These are phyloP conservation scores for Uromyces viciae-fabae DNA, from an alignment of 1,284 basidiomycete genomes.

Conservation along the genomic window DNA sequence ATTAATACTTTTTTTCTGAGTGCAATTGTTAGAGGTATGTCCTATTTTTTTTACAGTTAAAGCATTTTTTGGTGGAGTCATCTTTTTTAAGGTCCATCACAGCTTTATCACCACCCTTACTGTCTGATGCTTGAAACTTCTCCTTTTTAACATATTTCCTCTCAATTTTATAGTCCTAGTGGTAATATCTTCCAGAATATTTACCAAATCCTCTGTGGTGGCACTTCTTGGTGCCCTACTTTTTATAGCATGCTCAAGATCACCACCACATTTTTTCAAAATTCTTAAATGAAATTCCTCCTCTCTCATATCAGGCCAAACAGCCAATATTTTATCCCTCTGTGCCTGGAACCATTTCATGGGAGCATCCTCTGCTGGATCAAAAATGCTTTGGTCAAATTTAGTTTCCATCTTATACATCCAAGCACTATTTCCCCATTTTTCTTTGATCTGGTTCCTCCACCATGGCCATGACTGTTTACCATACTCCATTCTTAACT, in stretches of 20 bases:
- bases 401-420: background rate
- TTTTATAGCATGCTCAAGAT: background rate
- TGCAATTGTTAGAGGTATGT: background rate
- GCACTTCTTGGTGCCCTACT: background rate
- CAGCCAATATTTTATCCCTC: background rate
- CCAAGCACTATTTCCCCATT: slow-evolving; percentile 1
- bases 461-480: background rate
- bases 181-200: background rate
- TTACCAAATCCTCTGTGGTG: background rate
- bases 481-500: background rate
- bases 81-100: background rate
- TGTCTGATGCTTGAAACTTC: background rate
- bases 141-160: background rate
- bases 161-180: background rate
- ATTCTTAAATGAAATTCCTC: background rate
- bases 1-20: background rate
- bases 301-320: background rate
- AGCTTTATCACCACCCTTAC: background rate
- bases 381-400: background rate
- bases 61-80: slow-evolving; percentile 9
- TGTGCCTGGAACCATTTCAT: background rate
- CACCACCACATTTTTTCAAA: background rate
- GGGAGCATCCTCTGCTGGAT: background rate
- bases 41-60: background rate
- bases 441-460: background rate